Percentiles rank a stretch among this genome's conserved stretches.
Evolutionary conservation across 2,329 filamentous ascomycete genomes (phyloP).

Genomic region (Didymellaceae sp.): DNA sequence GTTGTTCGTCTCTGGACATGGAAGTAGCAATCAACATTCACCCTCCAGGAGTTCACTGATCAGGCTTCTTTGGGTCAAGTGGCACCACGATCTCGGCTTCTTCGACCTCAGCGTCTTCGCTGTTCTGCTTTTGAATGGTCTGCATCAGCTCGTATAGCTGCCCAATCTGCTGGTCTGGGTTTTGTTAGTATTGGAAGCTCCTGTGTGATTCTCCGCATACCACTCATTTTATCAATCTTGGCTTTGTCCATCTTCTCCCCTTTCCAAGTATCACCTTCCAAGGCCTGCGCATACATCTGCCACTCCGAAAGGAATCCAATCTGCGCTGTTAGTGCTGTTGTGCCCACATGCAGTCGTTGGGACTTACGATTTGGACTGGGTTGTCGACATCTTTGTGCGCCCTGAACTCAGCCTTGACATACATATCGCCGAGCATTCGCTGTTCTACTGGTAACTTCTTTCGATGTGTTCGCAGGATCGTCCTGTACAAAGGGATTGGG

Average conservation of each 20-base stretch:
- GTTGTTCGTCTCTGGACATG: constrained; percentile 20
- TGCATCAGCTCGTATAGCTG: constrained; percentile 96
- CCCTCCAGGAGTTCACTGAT: constrained; percentile 29
- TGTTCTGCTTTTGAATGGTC: constrained; percentile 67
- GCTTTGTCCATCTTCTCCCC: constrained; percentile 81
- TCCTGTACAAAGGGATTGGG: constrained; percentile 86
- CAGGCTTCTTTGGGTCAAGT: constrained; percentile 44
- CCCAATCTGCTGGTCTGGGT: constrained; percentile 83
- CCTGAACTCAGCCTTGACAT: constrained; percentile 90
- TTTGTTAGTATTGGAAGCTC: constrained; percentile 4
- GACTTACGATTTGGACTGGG: constrained; percentile 82
- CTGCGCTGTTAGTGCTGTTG: constrained; percentile 54
- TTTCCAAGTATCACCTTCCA: constrained; percentile 86
- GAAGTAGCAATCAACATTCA: constrained; percentile 16
- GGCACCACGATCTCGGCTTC: constrained; percentile 23
- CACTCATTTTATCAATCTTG: constrained; percentile 94
- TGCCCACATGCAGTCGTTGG: neutral
- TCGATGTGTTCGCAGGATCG: constrained; percentile 84
- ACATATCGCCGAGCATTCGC: constrained; percentile 87
- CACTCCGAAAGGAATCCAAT: constrained; percentile 96
- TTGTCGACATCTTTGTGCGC: constrained; percentile 86
- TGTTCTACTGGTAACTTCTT: constrained; percentile 74
- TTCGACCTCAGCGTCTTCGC: constrained; percentile 53
- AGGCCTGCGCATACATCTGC: constrained; percentile 91
- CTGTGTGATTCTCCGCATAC: constrained; percentile 58